A percentile compares a stretch with the other conserved stretches of the same genome.
Evolutionary conservation across 2,329 filamentous ascomycete genomes (phyloP).

Genomic region (Cryphonectria parasitica): DNA sequence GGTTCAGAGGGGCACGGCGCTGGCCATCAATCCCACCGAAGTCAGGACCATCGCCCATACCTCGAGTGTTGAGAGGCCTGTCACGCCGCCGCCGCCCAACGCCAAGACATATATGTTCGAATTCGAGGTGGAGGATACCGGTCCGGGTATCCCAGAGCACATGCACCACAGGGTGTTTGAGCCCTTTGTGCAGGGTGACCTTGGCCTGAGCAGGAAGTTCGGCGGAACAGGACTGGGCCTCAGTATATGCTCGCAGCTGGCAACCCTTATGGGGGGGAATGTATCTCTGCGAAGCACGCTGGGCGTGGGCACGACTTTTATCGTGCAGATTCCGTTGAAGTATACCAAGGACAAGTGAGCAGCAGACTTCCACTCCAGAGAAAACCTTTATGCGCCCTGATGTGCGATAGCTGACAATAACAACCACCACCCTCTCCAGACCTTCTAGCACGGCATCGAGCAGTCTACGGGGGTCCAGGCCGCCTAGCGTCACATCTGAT

Average conservation of each 20-base stretch:
- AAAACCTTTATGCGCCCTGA: too few species aligned
- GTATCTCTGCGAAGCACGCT: conserved; percentile 73
- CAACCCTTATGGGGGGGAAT: conserved; percentile 78
- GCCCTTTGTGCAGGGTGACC: conserved; percentile 91
- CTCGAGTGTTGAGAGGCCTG: conserved; percentile 57
- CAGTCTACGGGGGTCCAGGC: conserved; percentile 52
- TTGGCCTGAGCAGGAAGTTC: conserved; percentile 86
- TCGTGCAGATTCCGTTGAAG: conserved; percentile 78
- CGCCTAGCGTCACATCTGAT: conserved; percentile 49
- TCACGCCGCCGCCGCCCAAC: conserved; percentile 62
- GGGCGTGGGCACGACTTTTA: conserved; percentile 79
- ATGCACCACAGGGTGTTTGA: conserved; percentile 87
- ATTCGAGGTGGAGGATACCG: conserved; percentile 87
- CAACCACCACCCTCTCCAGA: conserved; percentile 35
- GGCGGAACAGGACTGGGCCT: conserved; percentile 87
- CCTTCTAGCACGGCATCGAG: conserved; percentile 59
- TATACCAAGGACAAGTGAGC: conserved; percentile 70
- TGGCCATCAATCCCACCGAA: conserved; percentile 67
- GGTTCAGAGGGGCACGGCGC: conserved; percentile 52
- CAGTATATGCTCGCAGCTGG: conserved; percentile 87
- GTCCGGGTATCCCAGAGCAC: conserved; percentile 79
- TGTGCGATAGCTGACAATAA: not conserved
- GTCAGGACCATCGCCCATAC: conserved; percentile 55
- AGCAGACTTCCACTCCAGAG: conserved; percentile 7
- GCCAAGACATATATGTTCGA: conserved; percentile 76